Base-by-base conservation (phyloP, 1,139 yeast genomes). In the Candida glucosophila region DNA sequence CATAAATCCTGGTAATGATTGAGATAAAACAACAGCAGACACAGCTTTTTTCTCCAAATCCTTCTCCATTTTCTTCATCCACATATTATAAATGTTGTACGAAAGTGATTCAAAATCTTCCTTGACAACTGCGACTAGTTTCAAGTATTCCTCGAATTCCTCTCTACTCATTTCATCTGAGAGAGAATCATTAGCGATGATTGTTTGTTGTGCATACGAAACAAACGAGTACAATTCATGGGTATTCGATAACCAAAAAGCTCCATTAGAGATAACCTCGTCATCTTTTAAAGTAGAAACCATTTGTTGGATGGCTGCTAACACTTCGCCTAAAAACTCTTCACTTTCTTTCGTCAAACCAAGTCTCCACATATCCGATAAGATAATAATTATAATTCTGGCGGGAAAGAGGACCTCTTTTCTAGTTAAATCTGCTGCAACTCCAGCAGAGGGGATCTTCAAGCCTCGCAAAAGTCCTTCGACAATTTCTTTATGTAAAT, bases 301-400 rank as follows among this genome's bases (percentile, higher is more conserved):
- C 38, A 77, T 76, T 29, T 73, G 77, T 59, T 90, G 98, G 39
- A 90, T 86, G 3, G 85, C 80, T 22, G 86, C 77, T 52, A 90
- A 68, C 4, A 85, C 93, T 51, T 82, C 92, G 28, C 96, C 96
- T 37, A 90, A 61, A 52, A 90, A 83, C 32, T 77, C 78, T 59
- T 90, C 98, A 45, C 92, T 77, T 53, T 88, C 95, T 41, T 81
- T 78, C 19, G 95, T 86, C 43, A 86, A 70, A 2, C 98, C 97
- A 31, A 88, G 67, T 55, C 97, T 74, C 99, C 99, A 90, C 98
- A 90, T 86, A 53, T 92, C 98, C 43, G 94, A 79, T 35, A 90
- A 68, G 22, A 90, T 80, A 37, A 92, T 80, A 41, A 90, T 88
- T 43, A 90, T 78, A 35, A 90, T 83, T 61, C 96, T 78, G 2